Base-by-base conservation (phyloP, 2,329 filamentous ascomycete genomes). In the Chaetomiaceae sp. region DNA sequence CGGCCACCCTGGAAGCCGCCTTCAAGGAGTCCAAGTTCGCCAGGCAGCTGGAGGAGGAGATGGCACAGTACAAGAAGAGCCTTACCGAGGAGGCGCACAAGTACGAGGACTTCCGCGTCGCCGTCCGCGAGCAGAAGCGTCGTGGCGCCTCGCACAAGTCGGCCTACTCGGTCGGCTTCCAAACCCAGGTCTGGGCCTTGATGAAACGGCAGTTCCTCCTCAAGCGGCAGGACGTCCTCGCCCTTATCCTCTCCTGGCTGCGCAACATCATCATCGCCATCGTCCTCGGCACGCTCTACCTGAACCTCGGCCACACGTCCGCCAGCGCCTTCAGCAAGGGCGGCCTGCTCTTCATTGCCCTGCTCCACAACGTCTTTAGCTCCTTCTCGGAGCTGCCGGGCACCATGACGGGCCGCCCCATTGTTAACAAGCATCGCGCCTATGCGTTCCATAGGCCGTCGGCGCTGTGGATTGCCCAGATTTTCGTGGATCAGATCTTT, bases 351-450 rank as follows among this genome's bases (percentile, higher is more conserved):
- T 95, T 95, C 71, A 83, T 91, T 50, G 76, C 87, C 20, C 79
- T 95, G 1, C 72, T 95, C 4, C 92, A 92, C 77, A 92, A 92
- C 67, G 87, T 87, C n/a, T 92, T 95, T 69, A 85, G 90, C 65
- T 88, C 89, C 22, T 91, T 94, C 65, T 82, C 85, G 0, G 89
- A 95, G 68, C 71, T 95, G 0, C 86, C 79, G 0, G 78, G 79
- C 11, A 87, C 86, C 1, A 92, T 94, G 87, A 72, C 84, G 15
- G 88, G 86, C 1, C 79, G 90, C 8, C 78, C 84, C 0, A 87
- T 95, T 34, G 80, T 95, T 56, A 89, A 91, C 67, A 95, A 94
- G 67, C 90, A 95, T 69, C 84, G 86, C 53, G 85, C 87, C 0
- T 95, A 89, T 62, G 87, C 89, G 0, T 92, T 95, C 65, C 87